Evolutionary conservation across 352 stramenopile genomes (phyloP), one percentile per base, ranked within the genome.

Genomic region (Elongisporangium anandrum): DNA sequence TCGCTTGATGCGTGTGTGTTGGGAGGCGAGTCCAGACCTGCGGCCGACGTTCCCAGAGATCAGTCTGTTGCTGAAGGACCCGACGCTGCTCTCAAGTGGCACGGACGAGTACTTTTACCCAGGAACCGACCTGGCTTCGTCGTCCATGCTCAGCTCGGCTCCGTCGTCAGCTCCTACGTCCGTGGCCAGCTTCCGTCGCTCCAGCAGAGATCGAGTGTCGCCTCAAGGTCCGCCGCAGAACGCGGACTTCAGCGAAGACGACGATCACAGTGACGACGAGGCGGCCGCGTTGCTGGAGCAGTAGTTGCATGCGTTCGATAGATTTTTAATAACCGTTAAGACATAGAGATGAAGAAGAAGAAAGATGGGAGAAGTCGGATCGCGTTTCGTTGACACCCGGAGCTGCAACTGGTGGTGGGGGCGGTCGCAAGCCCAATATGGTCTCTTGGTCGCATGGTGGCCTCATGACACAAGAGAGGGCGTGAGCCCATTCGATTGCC

Each of bases 41-140:
- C 77, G 85, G 17, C 85, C 85, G 6, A 84, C 76, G 23, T 95
- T 95, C 60, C 78, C 83, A 16, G 85, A 95, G 67, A 87, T 95
- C 56, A 85, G 77, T 45, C 69, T 91, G 54, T 74, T 84, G 38
- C 61, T 95, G 19, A 90, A 91, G 54, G 83, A 95, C 63, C 79
- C 80, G 66, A 79, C 83, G 63, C 53, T 95, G 34, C 59, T 95
- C 7, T 74, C 79, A 15, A 79, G 73, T 56, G 72, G 76, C 50
- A 64, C 73, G 20, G 79, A 87, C 26, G 77, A 82, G 45, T 87
- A 87, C 52, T 79, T 69, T 19, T 87, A 80, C 51, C 54, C 68
- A 16, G 34, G 26, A 50, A 73, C 6, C 63, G 60, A 12, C 50
- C 64, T 38, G 53, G 47, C 52, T 26, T 63, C 64, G n/a, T 64